Evolutionary conservation across 2,329 filamentous ascomycete genomes (phyloP), one percentile per base, ranked within the genome.

Genomic region (Arthrobotrys conoides): DNA sequence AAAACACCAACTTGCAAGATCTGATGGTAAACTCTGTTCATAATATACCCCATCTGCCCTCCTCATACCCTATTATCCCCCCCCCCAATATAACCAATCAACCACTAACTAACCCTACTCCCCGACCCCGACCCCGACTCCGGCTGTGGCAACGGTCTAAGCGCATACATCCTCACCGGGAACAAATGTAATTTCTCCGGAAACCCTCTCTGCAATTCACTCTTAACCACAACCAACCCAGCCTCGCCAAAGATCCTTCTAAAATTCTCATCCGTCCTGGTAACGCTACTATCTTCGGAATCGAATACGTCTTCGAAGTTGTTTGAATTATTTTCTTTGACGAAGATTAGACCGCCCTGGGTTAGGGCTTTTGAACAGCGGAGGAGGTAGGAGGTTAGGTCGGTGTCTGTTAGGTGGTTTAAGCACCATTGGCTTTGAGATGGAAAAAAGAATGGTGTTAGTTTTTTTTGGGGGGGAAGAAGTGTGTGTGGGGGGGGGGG

Each of bases 381-480:
- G 71, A 85, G 81, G 16, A 97, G 84, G 82, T 91, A 97, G 1
- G 85, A 85, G 0, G 92, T 86, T 3, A 97, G 83, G 83, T 96
- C 90, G 6, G 84, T 85, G 83, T 97, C 93, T 0, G 89, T 93
- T 69, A 97, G 86, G 84, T 97, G 91, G 24, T 93, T 92, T 6
- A 95, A 84, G 84, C 94, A 97, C 94, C 94, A 97, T 84, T 97
- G 94, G 27, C 81, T 73, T n/a, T n/a, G n/a, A n/a, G n/a, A 6
- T 30, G 27, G 5, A 61, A 63, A 18, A 30, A 41, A 55, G 6
- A 3, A 30, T 30, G 6, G 27, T 30, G 27, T 30, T 30, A 30
- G 27, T 30, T 30, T 30, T 6, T 30, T 30, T 30, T 30, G 27
- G 27, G 38, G 8, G 30, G 51, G n/a, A 14, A 6, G 27, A 6